Base-by-base conservation (phyloP, 192 early-diverging fungal species). In the Backusella circina region DNA sequence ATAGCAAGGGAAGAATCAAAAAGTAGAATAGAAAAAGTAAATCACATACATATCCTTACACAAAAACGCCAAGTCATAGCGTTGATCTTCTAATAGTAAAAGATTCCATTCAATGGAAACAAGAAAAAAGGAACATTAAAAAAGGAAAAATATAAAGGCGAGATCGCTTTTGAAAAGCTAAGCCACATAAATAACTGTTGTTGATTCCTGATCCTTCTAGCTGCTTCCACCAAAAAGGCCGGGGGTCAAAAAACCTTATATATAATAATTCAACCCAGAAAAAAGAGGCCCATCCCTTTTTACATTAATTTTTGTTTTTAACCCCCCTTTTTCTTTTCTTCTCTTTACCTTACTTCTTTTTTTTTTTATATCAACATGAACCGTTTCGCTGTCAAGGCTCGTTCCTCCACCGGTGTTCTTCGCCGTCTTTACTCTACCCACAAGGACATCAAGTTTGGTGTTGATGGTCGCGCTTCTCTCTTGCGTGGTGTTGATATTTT, bases 391-490 rank as follows among this genome's bases (percentile, higher is more conserved):
- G 15, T 73, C 57, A 76, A 81, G 50, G 75, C 79, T 71, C 61
- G 65, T 39, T 68, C 77, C 38, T 67, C 81, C 41, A 76, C 78
- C 26, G 78, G 78, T 36, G 72, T 83, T 26, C 70, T 83, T 30
- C 77, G 70, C 69, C 89, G 91, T 74, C 67, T 82, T 47, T 95
- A 93, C 87, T 92, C 92, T 57, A 89, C 92, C 69, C 97, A 99
- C 91, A 99, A 99, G 91, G 97, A 97, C 84, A 91, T 99, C 83
- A 82, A 88, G 79, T 99, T 98, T 85, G 97, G 96, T 74, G 95
- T 97, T 77, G 95, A 98, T 71, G 98, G 95, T 76, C 91, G 98
- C 78, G 94, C 94, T 77, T 89, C 89, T 72, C 90, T 99, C 67
- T 90, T 97, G 39, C 89, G 90, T 77, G 98, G 98, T 88, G 97